Evolutionary conservation across 306 rosid species (phyloP).

Genomic region (Fagus crenata): DNA sequence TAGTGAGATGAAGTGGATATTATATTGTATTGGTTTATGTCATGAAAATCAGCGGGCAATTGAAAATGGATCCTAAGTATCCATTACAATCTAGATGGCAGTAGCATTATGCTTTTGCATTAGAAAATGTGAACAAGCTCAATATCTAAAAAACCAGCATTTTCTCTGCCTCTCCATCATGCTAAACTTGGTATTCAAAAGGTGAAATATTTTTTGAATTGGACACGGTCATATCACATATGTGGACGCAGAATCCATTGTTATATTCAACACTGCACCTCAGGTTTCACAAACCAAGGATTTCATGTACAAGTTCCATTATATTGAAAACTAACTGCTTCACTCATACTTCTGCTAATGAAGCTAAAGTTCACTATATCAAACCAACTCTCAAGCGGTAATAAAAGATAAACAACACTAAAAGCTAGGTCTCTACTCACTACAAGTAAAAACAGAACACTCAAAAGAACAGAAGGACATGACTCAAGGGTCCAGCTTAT

Average conservation of each 20-base stretch:
- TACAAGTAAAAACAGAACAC: neutral
- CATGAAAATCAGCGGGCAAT: neutral
- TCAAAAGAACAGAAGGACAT: neutral
- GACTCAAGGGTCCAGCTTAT: conserved; percentile 29
- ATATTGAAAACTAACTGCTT: neutral
- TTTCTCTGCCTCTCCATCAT: too few relatives aligned
- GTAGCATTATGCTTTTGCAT: too few relatives aligned
- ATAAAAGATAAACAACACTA: neutral
- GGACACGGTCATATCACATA: too few relatives aligned
- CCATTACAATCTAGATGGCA: too few relatives aligned
- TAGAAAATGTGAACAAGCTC: too few relatives aligned
- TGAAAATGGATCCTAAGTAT: neutral
- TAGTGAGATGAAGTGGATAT: too few relatives aligned
- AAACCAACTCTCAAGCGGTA: neutral
- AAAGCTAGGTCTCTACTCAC: neutral
- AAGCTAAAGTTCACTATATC: neutral
- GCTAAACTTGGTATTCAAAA: too few relatives aligned
- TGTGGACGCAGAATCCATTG: too few relatives aligned
- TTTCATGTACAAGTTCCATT: neutral
- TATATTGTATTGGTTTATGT: too few relatives aligned
- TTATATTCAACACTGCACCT: neutral
- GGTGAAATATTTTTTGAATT: too few relatives aligned
- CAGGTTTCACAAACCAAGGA: conserved; percentile 1
- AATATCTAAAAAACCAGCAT: too few relatives aligned
- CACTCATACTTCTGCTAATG: neutral